phyloP scores from a whole-genome alignment of 2,329 filamentous ascomycete species.

The Phaeophleospora eucalypticola region DNA sequence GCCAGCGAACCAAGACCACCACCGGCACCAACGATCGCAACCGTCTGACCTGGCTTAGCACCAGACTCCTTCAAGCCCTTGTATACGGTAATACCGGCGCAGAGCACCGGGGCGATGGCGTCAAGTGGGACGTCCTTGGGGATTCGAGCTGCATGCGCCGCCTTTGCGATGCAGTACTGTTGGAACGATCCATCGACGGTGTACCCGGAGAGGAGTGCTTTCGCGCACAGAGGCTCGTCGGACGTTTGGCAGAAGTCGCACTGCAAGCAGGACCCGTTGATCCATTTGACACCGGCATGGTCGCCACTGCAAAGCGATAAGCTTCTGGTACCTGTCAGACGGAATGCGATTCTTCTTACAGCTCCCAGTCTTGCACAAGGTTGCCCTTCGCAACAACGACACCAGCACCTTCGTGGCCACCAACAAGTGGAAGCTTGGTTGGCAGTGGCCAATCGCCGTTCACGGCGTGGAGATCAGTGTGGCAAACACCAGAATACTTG shows the following conservation, averaged over 20 bases:
- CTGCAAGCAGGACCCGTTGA: conserved; percentile 78
- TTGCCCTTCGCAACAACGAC: conserved; percentile 75
- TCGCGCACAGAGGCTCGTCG: conserved; percentile 80
- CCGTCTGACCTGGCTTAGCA: conserved; percentile 66
- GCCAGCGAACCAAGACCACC: conserved; percentile 77
- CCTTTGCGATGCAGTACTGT: conserved; percentile 85
- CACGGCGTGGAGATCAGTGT: conserved; percentile 77
- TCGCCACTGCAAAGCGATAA: conserved; percentile 54
- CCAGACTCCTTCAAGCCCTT: conserved; percentile 85
- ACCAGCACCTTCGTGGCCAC: conserved; percentile 75
- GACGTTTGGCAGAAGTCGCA: conserved; percentile 76
- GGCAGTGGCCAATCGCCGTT: conserved; percentile 84
- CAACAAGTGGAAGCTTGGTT: conserved; percentile 80
- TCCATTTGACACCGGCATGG: conserved; percentile 83
- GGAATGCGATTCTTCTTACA: conserved; percentile 36
- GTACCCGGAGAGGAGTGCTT: conserved; percentile 77
- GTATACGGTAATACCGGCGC: conserved; percentile 77
- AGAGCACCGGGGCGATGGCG: conserved; percentile 73
- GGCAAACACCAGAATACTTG: conserved; percentile 86
- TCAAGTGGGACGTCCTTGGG: conserved; percentile 73
- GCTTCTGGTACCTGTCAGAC: background rate
- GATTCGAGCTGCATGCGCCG: conserved; percentile 76
- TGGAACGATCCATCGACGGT: conserved; percentile 92
- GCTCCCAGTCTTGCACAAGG: conserved; percentile 70
- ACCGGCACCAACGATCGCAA: conserved; percentile 82